A percentile compares a stretch with the other conserved stretches of the same genome.
phyloP scores from a whole-genome alignment of 2,329 filamentous ascomycete species.

The Penicillium sp. region DNA sequence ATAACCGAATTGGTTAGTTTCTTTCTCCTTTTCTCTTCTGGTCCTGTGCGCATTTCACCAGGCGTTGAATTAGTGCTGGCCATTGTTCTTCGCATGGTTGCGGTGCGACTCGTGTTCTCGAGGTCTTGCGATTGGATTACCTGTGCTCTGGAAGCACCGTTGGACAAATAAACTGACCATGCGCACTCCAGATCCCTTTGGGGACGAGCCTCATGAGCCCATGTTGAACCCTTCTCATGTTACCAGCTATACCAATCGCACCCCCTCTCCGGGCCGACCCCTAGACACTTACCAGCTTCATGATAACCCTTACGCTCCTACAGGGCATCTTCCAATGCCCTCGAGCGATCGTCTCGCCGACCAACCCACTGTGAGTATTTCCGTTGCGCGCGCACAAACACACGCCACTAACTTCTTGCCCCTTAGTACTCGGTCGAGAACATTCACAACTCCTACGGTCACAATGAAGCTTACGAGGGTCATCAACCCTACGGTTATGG shows the following conservation, averaged over 20 bases:
- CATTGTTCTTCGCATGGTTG: slow-evolving; percentile 7
- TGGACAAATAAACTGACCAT: slow-evolving; percentile 21
- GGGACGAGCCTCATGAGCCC: slow-evolving; percentile 40
- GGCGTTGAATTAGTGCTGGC: slow-evolving; percentile 4
- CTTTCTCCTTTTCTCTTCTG: slow-evolving; percentile 19
- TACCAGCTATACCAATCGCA: slow-evolving; percentile 45
- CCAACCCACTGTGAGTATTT: slow-evolving; percentile 71
- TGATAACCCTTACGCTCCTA: slow-evolving; percentile 64
- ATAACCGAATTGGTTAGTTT: slow-evolving; percentile 67
- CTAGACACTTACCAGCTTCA: slow-evolving; percentile 76
- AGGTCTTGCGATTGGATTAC: not conserved
- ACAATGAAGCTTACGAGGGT: slow-evolving; percentile 57
- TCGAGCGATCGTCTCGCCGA: slow-evolving; percentile 70
- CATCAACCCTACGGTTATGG: slow-evolving; percentile 49
- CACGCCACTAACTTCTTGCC: slow-evolving; percentile 8
- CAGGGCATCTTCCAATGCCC: slow-evolving; percentile 64
- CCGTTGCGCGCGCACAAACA: not conserved
- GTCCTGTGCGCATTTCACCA: not conserved
- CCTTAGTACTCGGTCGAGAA: slow-evolving; percentile 66
- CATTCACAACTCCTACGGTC: slow-evolving; percentile 59
- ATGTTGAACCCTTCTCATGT: slow-evolving; percentile 53
- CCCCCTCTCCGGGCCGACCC: slow-evolving; percentile 73
- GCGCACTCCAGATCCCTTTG: slow-evolving; percentile 36
- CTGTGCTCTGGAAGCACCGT: not conserved
- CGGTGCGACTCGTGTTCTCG: not conserved